Conservation (phyloP, 306 rosid species). For the Arachis hypogaea region DNA sequence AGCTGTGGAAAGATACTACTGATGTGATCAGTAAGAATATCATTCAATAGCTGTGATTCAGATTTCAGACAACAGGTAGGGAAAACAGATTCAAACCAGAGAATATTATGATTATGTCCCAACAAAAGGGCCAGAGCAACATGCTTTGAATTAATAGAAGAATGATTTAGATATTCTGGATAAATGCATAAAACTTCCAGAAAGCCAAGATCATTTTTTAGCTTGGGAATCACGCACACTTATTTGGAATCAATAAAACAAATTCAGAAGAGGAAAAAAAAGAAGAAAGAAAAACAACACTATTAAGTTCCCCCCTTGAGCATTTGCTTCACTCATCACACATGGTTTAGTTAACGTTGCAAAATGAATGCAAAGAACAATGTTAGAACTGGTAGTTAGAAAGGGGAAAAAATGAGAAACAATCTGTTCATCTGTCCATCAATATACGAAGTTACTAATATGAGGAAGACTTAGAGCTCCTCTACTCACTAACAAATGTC, state of each 20-base stretch:
- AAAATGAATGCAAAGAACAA: not conserved
- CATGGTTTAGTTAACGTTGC: not conserved
- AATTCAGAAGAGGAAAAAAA: not conserved
- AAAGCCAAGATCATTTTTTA: constrained; percentile 14
- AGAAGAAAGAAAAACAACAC: not conserved
- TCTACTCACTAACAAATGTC: too few relatives aligned
- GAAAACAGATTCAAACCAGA: constrained; percentile 7
- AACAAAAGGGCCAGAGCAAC: not conserved
- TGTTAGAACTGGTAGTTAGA: too few relatives aligned
- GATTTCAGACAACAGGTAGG: constrained; percentile 6
- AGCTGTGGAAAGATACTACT: not conserved
- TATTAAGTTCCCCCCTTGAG: not conserved
- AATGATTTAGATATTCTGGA: not conserved
- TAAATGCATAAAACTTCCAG: not conserved
- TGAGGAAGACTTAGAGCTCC: too few relatives aligned
- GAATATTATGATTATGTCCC: not conserved
- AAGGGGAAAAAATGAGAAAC: too few relatives aligned
- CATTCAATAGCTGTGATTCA: constrained; percentile 11
- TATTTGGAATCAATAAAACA: not conserved
- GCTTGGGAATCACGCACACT: not conserved
- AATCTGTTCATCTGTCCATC: too few relatives aligned
- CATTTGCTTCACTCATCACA: constrained; percentile 4
- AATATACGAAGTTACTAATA: too few relatives aligned
- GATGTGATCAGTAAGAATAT: constrained; percentile 12
- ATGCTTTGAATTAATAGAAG: not conserved